These are phyloP conservation scores for Penicillium bovifimosum DNA, from an alignment of 495 filamentous ascomycete genomes.

Conservation along the genomic window DNA sequence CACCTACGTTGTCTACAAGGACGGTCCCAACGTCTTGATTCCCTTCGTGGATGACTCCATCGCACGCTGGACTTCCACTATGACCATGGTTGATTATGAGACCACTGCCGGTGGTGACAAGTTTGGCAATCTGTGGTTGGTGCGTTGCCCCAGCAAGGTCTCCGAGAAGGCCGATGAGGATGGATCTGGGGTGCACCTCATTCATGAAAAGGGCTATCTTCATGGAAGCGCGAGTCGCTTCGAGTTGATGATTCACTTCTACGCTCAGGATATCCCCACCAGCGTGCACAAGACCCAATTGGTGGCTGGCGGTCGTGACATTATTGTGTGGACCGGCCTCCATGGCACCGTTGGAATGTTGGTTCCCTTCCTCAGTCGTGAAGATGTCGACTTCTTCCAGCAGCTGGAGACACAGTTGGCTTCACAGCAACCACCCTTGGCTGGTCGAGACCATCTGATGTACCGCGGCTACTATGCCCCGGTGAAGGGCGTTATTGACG, in stretches of 20 bases:
- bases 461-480: constrained; percentile 96
- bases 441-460: constrained; percentile 89
- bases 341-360: constrained; percentile 91
- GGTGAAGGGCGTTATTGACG: constrained; percentile 94
- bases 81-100: constrained; percentile 95
- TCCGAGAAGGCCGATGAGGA: constrained; percentile 90
- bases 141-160: constrained; percentile 80
- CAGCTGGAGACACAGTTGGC: constrained; percentile 82
- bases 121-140: constrained; percentile 92
- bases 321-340: constrained; percentile 88
- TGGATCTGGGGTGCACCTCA: constrained; percentile 79
- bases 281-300: constrained; percentile 84
- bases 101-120: constrained; percentile 94
- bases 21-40: constrained; percentile 81
- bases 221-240: constrained; percentile 82
- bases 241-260: constrained; percentile 80
- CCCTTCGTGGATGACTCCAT: constrained; percentile 88
- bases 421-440: constrained; percentile 75
- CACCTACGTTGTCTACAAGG: constrained; percentile 90
- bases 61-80: constrained; percentile 80
- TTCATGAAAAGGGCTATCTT: constrained; percentile 82
- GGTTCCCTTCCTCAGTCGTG: constrained; percentile 81
- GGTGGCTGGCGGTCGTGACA: constrained; percentile 85
- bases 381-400: constrained; percentile 97
- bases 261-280: constrained; percentile 85